Evolutionary conservation across 1,139 yeast genomes (phyloP).

Genomic region (Geotrichum macrosporum): DNA sequence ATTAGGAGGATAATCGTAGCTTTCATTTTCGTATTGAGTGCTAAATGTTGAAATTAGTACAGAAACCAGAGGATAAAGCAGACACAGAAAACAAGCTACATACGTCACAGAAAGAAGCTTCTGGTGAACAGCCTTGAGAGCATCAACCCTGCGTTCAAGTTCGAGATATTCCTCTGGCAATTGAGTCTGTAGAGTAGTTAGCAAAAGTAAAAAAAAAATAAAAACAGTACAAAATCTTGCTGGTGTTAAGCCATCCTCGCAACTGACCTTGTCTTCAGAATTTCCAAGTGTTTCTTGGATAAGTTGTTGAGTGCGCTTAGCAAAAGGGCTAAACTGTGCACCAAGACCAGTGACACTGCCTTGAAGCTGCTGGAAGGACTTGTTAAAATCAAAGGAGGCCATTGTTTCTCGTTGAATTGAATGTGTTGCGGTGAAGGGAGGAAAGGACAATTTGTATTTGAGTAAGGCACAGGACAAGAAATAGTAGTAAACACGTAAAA

Average conservation of each 20-base stretch:
- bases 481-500: no score
- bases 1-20: constrained; percentile 84
- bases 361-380: constrained; percentile 38
- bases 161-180: constrained; percentile 79
- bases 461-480: no score
- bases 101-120: constrained; percentile 68
- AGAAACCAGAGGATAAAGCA: neutral
- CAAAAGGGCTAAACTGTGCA: constrained; percentile 53
- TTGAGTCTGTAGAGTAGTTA: constrained; percentile 47
- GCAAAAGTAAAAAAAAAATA: constrained; percentile 6
- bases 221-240: no score
- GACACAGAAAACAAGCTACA: no score
- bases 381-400: constrained; percentile 31
- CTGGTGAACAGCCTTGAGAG: constrained; percentile 66
- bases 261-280: constrained; percentile 55
- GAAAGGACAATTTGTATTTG: no score
- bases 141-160: constrained; percentile 69
- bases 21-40: constrained; percentile 66
- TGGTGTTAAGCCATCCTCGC: no score
- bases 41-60: constrained; percentile 19
- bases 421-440: no score
- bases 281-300: constrained; percentile 78
- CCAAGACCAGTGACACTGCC: constrained; percentile 39
- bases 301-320: constrained; percentile 74
- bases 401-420: no score